Percentiles rank a stretch among this genome's conserved stretches.
Conservation (phyloP, 768 basidiomycete genomes). For the Lactarius hatsudake region DNA sequence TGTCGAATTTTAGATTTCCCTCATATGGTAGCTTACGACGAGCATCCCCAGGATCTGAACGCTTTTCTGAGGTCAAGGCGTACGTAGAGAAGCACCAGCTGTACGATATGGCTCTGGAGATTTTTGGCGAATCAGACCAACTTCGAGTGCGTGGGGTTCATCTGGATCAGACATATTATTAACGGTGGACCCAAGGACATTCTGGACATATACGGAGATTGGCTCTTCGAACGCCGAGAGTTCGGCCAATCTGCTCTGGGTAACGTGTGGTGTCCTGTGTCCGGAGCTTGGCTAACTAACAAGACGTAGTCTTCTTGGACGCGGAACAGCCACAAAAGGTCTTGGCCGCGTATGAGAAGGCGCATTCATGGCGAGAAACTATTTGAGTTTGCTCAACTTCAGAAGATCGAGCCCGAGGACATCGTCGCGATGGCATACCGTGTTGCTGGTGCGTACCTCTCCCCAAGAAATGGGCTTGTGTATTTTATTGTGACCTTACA, state of each 20-base stretch:
- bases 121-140: slow-evolving; percentile 68
- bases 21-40: not conserved
- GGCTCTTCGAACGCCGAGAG: slow-evolving; percentile 82
- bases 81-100: slow-evolving; percentile 81
- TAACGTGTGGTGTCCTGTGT: slow-evolving; percentile 33
- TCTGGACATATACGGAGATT: slow-evolving; percentile 76
- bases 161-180: not conserved
- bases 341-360: slow-evolving; percentile 84
- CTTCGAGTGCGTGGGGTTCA: slow-evolving; percentile 49
- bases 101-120: slow-evolving; percentile 65
- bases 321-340: slow-evolving; percentile 66
- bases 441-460: slow-evolving; percentile 62
- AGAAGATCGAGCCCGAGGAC: slow-evolving; percentile 51
- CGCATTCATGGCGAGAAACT: slow-evolving; percentile 90
- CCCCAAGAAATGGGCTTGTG: not conserved
- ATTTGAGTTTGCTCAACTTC: slow-evolving; percentile 70
- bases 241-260: slow-evolving; percentile 82
- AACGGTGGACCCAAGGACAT: slow-evolving; percentile 45
- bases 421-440: slow-evolving; percentile 67
- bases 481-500: slow-evolving; percentile 34
- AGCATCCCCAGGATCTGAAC: slow-evolving; percentile 49
- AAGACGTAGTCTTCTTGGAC: slow-evolving; percentile 63
- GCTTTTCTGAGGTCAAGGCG: slow-evolving; percentile 74
- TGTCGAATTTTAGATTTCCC: not conserved
- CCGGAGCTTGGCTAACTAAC: not conserved